These are phyloP conservation scores for Starmerella apis DNA, from an alignment of 805 yeast species.

Conservation along the genomic window DNA sequence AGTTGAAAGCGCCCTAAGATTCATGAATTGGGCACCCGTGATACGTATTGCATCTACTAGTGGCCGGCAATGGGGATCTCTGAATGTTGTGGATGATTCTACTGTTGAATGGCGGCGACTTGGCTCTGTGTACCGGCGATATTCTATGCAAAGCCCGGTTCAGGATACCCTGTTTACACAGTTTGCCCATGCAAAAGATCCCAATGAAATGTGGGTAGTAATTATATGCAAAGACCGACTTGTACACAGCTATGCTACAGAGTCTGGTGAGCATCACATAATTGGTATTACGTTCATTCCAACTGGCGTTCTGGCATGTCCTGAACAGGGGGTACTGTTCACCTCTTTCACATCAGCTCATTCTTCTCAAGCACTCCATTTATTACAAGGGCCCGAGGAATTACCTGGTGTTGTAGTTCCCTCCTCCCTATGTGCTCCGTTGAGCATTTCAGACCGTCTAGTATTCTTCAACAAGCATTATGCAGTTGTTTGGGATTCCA, in stretches of 20 bases:
- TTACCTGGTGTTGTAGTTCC: constrained; percentile 13
- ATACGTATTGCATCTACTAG: background rate
- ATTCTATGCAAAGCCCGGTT: constrained; percentile 11
- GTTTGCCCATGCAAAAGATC: background rate
- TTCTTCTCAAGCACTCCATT: background rate
- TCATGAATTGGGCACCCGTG: constrained; percentile 16
- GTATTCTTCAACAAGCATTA: constrained; percentile 6
- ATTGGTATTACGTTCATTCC: constrained; percentile 15
- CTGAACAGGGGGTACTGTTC: constrained; percentile 13
- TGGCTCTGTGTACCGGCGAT: constrained; percentile 8
- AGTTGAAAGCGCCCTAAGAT: background rate
- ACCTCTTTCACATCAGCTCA: background rate
- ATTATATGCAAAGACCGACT: constrained; percentile 12
- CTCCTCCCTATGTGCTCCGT: constrained; percentile 14
- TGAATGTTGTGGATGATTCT: background rate
- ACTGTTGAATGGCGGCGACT: constrained; percentile 13
- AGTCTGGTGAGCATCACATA: constrained; percentile 8
- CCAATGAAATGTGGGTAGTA: constrained; percentile 16
- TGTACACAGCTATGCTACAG: constrained; percentile 15
- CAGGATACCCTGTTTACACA: constrained; percentile 12
- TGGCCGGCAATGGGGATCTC: constrained; percentile 7
- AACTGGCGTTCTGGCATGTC: constrained; percentile 5
- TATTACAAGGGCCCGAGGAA: constrained; percentile 17
- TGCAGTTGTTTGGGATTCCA: constrained; percentile 10
- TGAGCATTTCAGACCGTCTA: constrained; percentile 13